Evolutionary conservation across 2,329 filamentous ascomycete species (phyloP).

Genomic region (Xylariaceae sp.): DNA sequence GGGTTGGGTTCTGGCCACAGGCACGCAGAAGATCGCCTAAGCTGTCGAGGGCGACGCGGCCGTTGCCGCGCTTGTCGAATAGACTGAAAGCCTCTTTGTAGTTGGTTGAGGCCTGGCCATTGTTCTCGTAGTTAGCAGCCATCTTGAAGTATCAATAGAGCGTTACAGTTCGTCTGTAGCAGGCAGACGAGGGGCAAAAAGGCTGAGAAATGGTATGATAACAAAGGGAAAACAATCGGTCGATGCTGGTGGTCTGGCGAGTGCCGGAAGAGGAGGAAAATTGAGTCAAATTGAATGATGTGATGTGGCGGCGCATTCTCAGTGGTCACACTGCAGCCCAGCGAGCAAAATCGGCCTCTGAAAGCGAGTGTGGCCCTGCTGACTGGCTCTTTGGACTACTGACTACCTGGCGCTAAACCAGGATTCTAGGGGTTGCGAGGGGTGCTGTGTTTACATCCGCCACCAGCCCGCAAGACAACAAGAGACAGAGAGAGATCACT

Average conservation of each 20-base stretch:
- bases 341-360: neutral
- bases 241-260: too few relatives aligned
- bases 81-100: constrained; percentile 99
- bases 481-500: too few relatives aligned
- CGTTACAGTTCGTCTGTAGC: too few relatives aligned
- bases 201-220: too few relatives aligned
- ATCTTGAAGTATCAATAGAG: constrained; percentile 9
- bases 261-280: too few relatives aligned
- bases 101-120: constrained; percentile 74
- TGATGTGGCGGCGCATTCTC: neutral
- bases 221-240: too few relatives aligned
- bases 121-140: constrained; percentile 27
- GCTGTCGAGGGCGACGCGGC: constrained; percentile 79
- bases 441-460: constrained; percentile 21
- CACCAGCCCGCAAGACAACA: too few relatives aligned
- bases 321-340: constrained; percentile 2
- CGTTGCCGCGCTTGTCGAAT: constrained; percentile 98
- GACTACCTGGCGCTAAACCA: constrained; percentile 23
- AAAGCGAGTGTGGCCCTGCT: constrained; percentile 5
- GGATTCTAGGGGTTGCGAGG: constrained; percentile 24
- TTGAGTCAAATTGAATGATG: neutral
- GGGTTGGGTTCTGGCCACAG: constrained; percentile 95
- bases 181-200: too few relatives aligned
- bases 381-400: constrained; percentile 16
- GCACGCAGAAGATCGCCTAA: constrained; percentile 93